Evolutionary conservation across 1,284 basidiomycete genomes (phyloP), one percentile per base, ranked within the genome.

Genomic region (Melampsora americana): DNA sequence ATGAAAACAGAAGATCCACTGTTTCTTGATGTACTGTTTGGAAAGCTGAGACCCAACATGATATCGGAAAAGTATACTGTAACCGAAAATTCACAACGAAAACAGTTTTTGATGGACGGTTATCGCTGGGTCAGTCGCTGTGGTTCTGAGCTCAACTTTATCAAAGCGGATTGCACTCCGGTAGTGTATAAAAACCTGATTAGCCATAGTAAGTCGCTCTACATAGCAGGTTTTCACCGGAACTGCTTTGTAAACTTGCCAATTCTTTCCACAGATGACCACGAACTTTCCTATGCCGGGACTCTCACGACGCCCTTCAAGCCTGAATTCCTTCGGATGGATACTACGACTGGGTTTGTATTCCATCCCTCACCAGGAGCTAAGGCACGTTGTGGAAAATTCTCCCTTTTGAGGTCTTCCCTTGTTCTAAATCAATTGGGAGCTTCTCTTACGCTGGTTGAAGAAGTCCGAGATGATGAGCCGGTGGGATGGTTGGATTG

Each of bases 91-190:
- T 60, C 46, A 26, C 78, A 12, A 74, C 66, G 46, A 23, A n/a
- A 2, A 64, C 78, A 20, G 78, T 79, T 28, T 60, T 32, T 79
- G 12, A 39, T 20, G 1, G 66, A 80, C 28, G 82, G 81, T 7
- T 81, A 80, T 77, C 78, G 79, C 48, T 83, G 80, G 78, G 75
- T 80, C 30, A 81, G 80, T n/a, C 79, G 78, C 0, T 83, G 82
- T 69, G 79, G 79, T 69, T 79, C 78, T 1, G 82, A 83, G 65
- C 76, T 79, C 70, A 83, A 83, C 69, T 79, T 79, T 30, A 64
- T 83, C 1, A 70, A 80, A 12, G 78, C 80, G 3, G 80, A 81
- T 32, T 82, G 83, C 56, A 81, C 81, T 5, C 81, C 80, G 1
- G 77, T 84, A 23, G 83, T 84, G 0, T 84, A 78, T 50, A 80